phyloP scores from a whole-genome alignment of 768 basidiomycete species.

The Scleroderma citrinum region DNA sequence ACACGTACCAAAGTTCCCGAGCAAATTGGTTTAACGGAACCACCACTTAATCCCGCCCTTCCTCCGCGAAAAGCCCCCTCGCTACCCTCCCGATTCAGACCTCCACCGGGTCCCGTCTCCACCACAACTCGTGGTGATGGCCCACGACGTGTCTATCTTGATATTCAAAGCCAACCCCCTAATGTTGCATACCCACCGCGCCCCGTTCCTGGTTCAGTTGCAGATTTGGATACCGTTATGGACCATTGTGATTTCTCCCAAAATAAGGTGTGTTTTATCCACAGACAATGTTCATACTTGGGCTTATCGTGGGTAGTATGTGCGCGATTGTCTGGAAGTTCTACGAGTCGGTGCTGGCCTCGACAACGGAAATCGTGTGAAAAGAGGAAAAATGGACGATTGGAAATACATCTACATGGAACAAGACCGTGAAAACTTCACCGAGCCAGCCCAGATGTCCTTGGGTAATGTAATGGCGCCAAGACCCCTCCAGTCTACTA shows the following conservation, averaged over 20 bases:
- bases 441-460: slow-evolving; percentile 29
- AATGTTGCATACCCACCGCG: slow-evolving; percentile 81
- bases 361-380: slow-evolving; percentile 70
- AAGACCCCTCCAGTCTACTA: slow-evolving; percentile 23
- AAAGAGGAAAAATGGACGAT: slow-evolving; percentile 70
- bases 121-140: slow-evolving; percentile 68
- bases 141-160: slow-evolving; percentile 70
- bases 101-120: slow-evolving; percentile 40
- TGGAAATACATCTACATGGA: slow-evolving; percentile 91
- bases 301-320: slow-evolving; percentile 52
- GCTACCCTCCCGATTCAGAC: slow-evolving; percentile 44
- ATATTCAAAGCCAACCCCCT: slow-evolving; percentile 55
- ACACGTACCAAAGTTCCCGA: slow-evolving; percentile 53
- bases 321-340: slow-evolving; percentile 95
- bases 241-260: slow-evolving; percentile 88
- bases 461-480: slow-evolving; percentile 28
- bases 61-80: slow-evolving; percentile 46
- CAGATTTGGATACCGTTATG: slow-evolving; percentile 87
- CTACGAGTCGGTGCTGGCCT: slow-evolving; percentile 86
- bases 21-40: slow-evolving; percentile 48
- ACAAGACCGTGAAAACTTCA: slow-evolving; percentile 37
- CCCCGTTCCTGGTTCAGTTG: slow-evolving; percentile 75
- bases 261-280: slow-evolving; percentile 48
- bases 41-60: slow-evolving; percentile 69
- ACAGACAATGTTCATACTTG: background rate